phyloP scores from a whole-genome alignment of 352 stramenopile species.

The Blastocystis sp. region DNA sequence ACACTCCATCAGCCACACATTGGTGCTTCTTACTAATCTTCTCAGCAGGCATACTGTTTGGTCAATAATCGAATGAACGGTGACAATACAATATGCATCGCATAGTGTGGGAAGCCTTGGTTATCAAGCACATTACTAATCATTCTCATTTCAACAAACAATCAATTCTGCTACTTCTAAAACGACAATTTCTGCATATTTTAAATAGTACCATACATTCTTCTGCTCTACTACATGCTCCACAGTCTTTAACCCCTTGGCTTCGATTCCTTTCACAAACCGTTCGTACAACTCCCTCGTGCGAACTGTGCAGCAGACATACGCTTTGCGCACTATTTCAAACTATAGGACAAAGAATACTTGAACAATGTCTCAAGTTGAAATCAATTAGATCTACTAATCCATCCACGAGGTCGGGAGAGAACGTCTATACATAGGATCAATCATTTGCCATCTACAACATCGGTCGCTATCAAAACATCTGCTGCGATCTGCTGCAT shows the following conservation, averaged over 20 bases:
- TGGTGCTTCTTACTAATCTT: conserved; percentile 97
- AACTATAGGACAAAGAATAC: background rate
- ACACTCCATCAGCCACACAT: conserved; percentile 98
- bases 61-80: conserved; percentile 30
- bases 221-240: conserved; percentile 1
- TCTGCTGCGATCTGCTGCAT: background rate
- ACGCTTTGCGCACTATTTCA: background rate
- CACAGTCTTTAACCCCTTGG: background rate
- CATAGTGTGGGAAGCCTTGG: background rate
- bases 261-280: background rate
- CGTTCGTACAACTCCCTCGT: conserved; percentile 36
- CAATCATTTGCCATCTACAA: background rate
- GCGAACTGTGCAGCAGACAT: conserved; percentile 20
- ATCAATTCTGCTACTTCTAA: background rate
- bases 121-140: background rate
- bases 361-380: background rate
- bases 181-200: conserved; percentile 55
- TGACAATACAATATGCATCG: background rate
- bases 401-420: conserved; percentile 42
- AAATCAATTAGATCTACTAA: background rate
- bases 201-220: conserved; percentile 53
- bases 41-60: conserved; percentile 17
- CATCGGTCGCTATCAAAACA: conserved; percentile 13
- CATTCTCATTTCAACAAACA: conserved; percentile 5
- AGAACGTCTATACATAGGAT: conserved; percentile 15